Evolutionary conservation across 805 yeast genomes (phyloP).

Genomic region (Barnettozyma californica): DNA sequence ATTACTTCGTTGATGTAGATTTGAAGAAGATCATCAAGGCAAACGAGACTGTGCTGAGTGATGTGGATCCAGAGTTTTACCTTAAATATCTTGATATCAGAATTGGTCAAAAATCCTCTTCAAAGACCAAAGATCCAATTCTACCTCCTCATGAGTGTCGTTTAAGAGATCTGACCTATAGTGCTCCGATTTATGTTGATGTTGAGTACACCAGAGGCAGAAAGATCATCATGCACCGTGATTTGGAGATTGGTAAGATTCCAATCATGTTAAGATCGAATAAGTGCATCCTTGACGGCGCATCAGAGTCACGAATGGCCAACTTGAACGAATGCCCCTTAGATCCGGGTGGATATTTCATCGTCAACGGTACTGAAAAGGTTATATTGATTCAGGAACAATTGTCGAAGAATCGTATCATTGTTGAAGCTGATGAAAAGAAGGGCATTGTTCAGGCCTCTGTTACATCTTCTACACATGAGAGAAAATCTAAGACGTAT

Average conservation of each 20-base stretch:
- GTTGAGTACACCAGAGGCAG: constrained; percentile 96
- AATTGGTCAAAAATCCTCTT: constrained; percentile 74
- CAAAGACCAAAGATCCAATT: constrained; percentile 49
- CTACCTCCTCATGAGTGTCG: constrained; percentile 94
- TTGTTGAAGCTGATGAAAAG: constrained; percentile 95
- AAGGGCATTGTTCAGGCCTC: constrained; percentile 94
- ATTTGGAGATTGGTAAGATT: constrained; percentile 94
- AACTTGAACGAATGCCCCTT: constrained; percentile 86
- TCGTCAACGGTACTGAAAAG: constrained; percentile 96
- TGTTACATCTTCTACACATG: constrained; percentile 97
- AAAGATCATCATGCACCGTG: constrained; percentile 83
- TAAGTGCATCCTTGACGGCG: constrained; percentile 81
- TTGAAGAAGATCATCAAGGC: constrained; percentile 89
- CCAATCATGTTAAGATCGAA: constrained; percentile 96
- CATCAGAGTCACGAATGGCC: constrained; percentile 82
- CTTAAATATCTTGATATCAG: constrained; percentile 89
- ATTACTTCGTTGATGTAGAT: constrained; percentile 91
- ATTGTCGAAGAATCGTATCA: constrained; percentile 91
- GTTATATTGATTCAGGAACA: constrained; percentile 97
- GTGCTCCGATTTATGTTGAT: constrained; percentile 94
- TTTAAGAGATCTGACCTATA: constrained; percentile 85
- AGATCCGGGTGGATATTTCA: constrained; percentile 98
- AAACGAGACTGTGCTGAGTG: constrained; percentile 81
- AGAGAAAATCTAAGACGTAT: constrained; percentile 94
- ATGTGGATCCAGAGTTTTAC: constrained; percentile 96